Conservation (phyloP, 179 eudicot species). For the Gypsophila paniculata region DNA sequence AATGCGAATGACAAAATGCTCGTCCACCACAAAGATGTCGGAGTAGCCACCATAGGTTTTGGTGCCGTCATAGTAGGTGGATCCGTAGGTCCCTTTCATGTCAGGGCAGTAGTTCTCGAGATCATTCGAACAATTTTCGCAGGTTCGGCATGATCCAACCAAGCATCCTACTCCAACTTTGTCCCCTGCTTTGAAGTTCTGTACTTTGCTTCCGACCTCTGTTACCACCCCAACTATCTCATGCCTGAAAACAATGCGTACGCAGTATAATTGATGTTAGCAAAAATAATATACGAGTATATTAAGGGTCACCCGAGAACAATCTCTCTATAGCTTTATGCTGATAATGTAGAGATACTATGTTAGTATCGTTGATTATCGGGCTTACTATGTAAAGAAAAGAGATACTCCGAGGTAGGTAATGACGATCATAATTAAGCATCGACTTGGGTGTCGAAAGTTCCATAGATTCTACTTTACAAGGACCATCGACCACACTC, state of each 20-base stretch:
- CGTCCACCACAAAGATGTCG: conserved; percentile 27
- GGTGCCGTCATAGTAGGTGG: conserved; percentile 32
- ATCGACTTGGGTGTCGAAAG: no score
- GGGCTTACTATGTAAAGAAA: no score
- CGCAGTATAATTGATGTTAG: not conserved
- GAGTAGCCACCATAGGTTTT: conserved; percentile 35
- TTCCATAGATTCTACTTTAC: no score
- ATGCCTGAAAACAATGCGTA: conserved; percentile 18
- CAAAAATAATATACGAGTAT: no score
- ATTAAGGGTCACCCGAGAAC: no score
- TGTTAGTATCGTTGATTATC: no score
- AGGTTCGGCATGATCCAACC: conserved; percentile 32
- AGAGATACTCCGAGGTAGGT: no score
- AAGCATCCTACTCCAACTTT: conserved; percentile 38
- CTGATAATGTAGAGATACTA: no score
- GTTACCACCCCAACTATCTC: conserved; percentile 33
- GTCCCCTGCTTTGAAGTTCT: conserved; percentile 27
- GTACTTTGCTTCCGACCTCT: conserved; percentile 27
- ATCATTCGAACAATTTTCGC: conserved; percentile 20
- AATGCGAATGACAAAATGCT: conserved; percentile 31
- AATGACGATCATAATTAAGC: no score
- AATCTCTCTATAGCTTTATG: no score
- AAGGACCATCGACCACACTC: no score
- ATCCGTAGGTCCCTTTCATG: conserved; percentile 28
- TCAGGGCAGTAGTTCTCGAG: conserved; percentile 35